A percentile compares a stretch with the other conserved stretches of the same genome.
Evolutionary conservation across 2,329 filamentous ascomycete species (phyloP).

Genomic region (Calonectria leucothoes): DNA sequence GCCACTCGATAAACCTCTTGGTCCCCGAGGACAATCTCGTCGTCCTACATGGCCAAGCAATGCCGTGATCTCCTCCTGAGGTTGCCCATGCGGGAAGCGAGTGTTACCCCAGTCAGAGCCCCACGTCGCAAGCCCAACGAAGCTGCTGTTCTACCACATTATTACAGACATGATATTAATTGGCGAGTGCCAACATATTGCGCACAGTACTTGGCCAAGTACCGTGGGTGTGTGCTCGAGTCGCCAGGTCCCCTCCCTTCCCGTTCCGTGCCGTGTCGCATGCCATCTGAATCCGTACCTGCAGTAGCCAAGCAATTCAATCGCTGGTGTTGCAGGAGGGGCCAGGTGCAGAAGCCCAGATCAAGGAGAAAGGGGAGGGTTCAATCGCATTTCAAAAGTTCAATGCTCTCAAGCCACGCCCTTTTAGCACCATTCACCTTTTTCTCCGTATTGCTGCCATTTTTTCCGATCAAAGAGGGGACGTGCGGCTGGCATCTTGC

Average conservation of each 20-base stretch:
- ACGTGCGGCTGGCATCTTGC: not conserved
- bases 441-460: too few relatives aligned
- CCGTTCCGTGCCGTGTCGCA: constrained; percentile 18
- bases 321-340: not conserved
- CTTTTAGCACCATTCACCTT: too few relatives aligned
- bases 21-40: not conserved
- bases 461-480: not conserved
- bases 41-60: constrained; percentile 5
- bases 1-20: not conserved
- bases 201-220: not conserved
- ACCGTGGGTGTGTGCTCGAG: constrained; percentile 10
- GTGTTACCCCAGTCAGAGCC: constrained; percentile 16
- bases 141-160: constrained; percentile 12
- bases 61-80: constrained; percentile 2
- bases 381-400: constrained; percentile 2
- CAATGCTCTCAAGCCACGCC: not conserved
- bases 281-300: constrained; percentile 22
- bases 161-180: not conserved
- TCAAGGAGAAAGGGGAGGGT: not conserved
- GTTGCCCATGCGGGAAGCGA: constrained; percentile 2
- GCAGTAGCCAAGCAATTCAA: constrained; percentile 26
- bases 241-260: constrained; percentile 7
- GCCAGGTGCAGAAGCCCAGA: not conserved
- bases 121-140: constrained; percentile 17
- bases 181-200: constrained; percentile 1